Conservation (phyloP, 768 basidiomycete genomes). For the Baorangia bicolor region DNA sequence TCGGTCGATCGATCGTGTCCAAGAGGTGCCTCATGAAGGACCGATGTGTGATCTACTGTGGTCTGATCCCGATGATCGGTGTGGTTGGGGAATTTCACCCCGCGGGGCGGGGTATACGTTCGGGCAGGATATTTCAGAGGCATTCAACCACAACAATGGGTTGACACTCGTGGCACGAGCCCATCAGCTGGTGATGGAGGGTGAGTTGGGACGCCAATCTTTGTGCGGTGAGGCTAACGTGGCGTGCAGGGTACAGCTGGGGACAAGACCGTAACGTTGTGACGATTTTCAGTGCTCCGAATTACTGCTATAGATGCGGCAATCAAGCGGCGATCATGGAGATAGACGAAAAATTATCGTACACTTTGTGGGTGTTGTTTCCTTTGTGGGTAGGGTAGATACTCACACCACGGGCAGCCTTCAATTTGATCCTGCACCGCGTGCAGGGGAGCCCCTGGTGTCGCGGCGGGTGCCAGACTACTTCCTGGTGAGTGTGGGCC, state of each 20-base stretch:
- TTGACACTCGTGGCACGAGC: conserved; percentile 92
- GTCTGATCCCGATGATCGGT: conserved; percentile 99
- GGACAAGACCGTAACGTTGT: conserved; percentile 99
- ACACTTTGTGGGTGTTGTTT: conserved; percentile 71
- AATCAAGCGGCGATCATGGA: conserved; percentile 99
- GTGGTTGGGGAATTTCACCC: conserved; percentile 99
- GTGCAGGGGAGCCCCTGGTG: conserved; percentile 97
- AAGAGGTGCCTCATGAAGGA: conserved; percentile 99
- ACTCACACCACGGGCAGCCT: conserved; percentile 57
- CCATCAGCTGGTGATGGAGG: conserved; percentile 97
- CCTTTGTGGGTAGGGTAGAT: conserved; percentile 1
- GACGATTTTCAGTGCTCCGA: conserved; percentile 99
- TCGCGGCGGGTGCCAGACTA: conserved; percentile 94
- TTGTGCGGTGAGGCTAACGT: conserved; percentile 6
- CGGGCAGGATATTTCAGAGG: conserved; percentile 98
- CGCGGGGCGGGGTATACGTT: conserved; percentile 99
- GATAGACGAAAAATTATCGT: conserved; percentile 97
- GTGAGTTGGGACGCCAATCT: conserved; percentile 42
- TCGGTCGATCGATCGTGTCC: conserved; percentile 96
- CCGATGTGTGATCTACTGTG: conserved; percentile 99
- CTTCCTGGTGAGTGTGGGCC: conserved; percentile 73
- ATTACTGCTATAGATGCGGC: conserved; percentile 99
- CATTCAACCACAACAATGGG: conserved; percentile 99
- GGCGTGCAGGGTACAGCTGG: conserved; percentile 80
- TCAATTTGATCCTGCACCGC: conserved; percentile 99